These are phyloP conservation scores for Shiraia bambusicola DNA, from an alignment of 2,329 filamentous ascomycete genomes.

Conservation along the genomic window DNA sequence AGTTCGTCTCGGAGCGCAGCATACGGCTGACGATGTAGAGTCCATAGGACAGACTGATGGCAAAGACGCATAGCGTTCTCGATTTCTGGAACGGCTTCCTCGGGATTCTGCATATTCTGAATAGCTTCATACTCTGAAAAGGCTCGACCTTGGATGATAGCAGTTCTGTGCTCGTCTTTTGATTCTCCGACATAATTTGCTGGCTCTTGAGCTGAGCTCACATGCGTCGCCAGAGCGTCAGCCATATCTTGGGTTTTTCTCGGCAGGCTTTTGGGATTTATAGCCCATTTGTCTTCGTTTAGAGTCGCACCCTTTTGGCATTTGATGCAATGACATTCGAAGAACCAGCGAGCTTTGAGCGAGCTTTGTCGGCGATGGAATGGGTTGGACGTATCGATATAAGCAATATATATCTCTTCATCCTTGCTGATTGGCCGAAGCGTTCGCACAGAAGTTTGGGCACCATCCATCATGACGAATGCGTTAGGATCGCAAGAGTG, in stretches of 20 bases:
- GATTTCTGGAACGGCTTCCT: conserved; percentile 40
- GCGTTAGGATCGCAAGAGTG: conserved; percentile 65
- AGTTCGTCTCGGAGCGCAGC: conserved; percentile 56
- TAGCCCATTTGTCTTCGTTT: conserved; percentile 47
- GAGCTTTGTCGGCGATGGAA: conserved; percentile 54
- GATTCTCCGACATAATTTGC: conserved; percentile 31
- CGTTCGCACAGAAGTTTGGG: conserved; percentile 53
- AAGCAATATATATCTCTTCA: conserved; percentile 63
- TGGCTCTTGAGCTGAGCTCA: conserved; percentile 16
- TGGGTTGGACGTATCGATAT: conserved; percentile 60
- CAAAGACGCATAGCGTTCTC: conserved; percentile 46
- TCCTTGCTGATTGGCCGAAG: conserved; percentile 54
- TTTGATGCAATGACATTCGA: conserved; percentile 58
- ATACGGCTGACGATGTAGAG: conserved; percentile 56
- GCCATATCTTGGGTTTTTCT: conserved; percentile 24
- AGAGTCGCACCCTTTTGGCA: conserved; percentile 46
- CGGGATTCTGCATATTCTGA: conserved; percentile 22
- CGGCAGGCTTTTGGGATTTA: conserved; percentile 30
- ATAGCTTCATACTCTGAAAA: conserved; percentile 29
- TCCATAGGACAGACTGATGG: conserved; percentile 47
- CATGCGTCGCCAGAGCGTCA: conserved; percentile 19
- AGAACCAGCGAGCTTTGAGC: conserved; percentile 59
- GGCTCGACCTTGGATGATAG: conserved; percentile 28
- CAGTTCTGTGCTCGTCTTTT: conserved; percentile 27
- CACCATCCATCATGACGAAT: conserved; percentile 58